These are phyloP conservation scores for Monosporascus sp. DNA, from an alignment of 2,329 filamentous ascomycete species.

Conservation along the genomic window DNA sequence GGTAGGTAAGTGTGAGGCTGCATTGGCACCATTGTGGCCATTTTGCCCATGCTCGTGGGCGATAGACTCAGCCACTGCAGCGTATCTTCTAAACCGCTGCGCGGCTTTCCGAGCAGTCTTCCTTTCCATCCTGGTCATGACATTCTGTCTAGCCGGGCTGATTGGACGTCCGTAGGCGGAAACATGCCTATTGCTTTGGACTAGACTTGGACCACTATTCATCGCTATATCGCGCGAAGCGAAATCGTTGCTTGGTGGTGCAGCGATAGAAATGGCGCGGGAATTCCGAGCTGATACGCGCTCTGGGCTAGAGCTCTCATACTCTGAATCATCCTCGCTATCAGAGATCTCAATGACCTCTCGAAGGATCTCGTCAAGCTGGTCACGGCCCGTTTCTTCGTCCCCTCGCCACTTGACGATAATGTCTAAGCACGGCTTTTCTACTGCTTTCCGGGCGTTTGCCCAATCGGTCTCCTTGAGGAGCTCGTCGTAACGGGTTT, in stretches of 20 bases:
- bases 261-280: conserved; percentile 7
- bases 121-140: conserved; percentile 19
- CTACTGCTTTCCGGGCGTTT: conserved; percentile 57
- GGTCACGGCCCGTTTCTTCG: conserved; percentile 62
- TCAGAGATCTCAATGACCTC: conserved; percentile 65
- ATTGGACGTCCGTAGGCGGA: conserved; percentile 7
- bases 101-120: conserved; percentile 23
- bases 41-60: conserved; percentile 14
- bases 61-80: conserved; percentile 27
- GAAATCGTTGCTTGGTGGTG: conserved; percentile 6
- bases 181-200: conserved; percentile 9
- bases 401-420: conserved; percentile 69
- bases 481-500: conserved; percentile 60
- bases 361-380: conserved; percentile 61
- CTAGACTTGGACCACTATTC: background rate
- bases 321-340: conserved; percentile 41
- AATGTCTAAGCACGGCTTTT: conserved; percentile 56
- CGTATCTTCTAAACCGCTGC: conserved; percentile 29
- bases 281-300: conserved; percentile 5
- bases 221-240: conserved; percentile 1
- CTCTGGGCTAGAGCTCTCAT: conserved; percentile 22
- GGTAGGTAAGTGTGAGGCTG: conserved; percentile 9
- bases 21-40: conserved; percentile 10
- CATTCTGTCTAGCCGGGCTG: conserved; percentile 18
- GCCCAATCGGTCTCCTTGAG: conserved; percentile 53